phyloP scores from a whole-genome alignment of 495 filamentous ascomycete genomes.

The Trichoderma gamsii region DNA sequence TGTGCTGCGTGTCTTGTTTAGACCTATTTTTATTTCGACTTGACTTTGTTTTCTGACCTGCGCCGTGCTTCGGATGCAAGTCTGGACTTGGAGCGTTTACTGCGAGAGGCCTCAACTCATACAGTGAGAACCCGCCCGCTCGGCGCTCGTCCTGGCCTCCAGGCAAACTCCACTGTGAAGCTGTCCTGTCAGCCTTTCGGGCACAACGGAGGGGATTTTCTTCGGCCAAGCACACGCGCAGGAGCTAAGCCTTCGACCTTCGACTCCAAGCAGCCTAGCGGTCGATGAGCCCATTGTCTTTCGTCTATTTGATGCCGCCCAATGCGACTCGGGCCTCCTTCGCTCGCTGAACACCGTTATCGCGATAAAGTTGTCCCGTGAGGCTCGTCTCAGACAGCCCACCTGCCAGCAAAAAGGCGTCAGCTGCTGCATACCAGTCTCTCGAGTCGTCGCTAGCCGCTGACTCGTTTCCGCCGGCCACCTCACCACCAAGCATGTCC shows the following conservation, averaged over 20 bases:
- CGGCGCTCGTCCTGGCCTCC: neutral
- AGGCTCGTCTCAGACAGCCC: slow-evolving; percentile 8
- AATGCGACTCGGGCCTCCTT: neutral
- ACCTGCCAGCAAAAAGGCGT: neutral
- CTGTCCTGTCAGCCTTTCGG: slow-evolving; percentile 8
- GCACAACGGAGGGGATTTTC: neutral
- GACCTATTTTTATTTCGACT: neutral
- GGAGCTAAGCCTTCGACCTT: neutral
- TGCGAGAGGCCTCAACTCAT: neutral
- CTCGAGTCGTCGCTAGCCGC: neutral
- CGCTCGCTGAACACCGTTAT: neutral
- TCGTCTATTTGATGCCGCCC: neutral
- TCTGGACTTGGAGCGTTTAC: neutral
- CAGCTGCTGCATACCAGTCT: neutral
- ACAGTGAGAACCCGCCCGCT: too few species aligned
- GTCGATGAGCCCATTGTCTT: neutral
- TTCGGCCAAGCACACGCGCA: neutral
- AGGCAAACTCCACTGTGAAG: neutral
- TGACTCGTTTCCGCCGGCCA: neutral
- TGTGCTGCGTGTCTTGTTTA: neutral
- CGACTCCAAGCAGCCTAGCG: neutral
- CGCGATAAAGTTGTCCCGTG: slow-evolving; percentile 12
- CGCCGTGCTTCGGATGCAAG: neutral
- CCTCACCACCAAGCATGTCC: slow-evolving; percentile 39
- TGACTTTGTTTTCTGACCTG: neutral